These are phyloP conservation scores for Aspergillus egyptiacus DNA, from an alignment of 495 filamentous ascomycete genomes.

Conservation along the genomic window DNA sequence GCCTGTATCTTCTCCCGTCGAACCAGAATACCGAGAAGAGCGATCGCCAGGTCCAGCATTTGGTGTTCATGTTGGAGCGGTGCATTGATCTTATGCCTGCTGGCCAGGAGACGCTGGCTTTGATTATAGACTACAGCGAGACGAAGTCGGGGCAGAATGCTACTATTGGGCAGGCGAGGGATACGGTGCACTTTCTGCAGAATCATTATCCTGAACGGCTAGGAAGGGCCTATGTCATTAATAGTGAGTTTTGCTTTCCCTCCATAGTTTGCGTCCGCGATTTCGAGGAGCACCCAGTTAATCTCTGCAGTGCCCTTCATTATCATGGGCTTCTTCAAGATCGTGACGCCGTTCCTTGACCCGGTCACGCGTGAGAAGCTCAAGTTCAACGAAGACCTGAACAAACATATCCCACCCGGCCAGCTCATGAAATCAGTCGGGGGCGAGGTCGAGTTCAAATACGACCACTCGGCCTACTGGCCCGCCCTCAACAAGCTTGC, in stretches of 20 bases:
- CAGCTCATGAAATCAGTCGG: slow-evolving; percentile 65
- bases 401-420: slow-evolving; percentile 64
- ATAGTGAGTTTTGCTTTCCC: slow-evolving; percentile 48
- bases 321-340: slow-evolving; percentile 85
- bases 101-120: slow-evolving; percentile 74
- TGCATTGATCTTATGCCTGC: slow-evolving; percentile 81
- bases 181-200: slow-evolving; percentile 82
- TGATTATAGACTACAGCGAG: slow-evolving; percentile 86
- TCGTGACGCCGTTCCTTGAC: slow-evolving; percentile 94
- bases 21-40: slow-evolving; percentile 87
- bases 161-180: slow-evolving; percentile 64
- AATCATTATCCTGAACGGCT: slow-evolving; percentile 91
- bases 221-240: slow-evolving; percentile 81
- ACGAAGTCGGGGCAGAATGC: slow-evolving; percentile 70
- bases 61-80: slow-evolving; percentile 92
- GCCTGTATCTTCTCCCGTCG: slow-evolving; percentile 80
- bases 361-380: slow-evolving; percentile 85
- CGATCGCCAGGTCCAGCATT: slow-evolving; percentile 86
- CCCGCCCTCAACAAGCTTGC: slow-evolving; percentile 68
- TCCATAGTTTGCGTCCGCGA: no score
- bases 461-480: slow-evolving; percentile 87
- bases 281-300: neutral
- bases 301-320: slow-evolving; percentile 67
- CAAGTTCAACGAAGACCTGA: slow-evolving; percentile 87
- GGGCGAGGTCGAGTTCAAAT: slow-evolving; percentile 66